Percentiles rank a stretch among this genome's conserved stretches.
These are phyloP conservation scores for Ascochyta lentis DNA, from an alignment of 2,329 filamentous ascomycete species.

Conservation along the genomic window DNA sequence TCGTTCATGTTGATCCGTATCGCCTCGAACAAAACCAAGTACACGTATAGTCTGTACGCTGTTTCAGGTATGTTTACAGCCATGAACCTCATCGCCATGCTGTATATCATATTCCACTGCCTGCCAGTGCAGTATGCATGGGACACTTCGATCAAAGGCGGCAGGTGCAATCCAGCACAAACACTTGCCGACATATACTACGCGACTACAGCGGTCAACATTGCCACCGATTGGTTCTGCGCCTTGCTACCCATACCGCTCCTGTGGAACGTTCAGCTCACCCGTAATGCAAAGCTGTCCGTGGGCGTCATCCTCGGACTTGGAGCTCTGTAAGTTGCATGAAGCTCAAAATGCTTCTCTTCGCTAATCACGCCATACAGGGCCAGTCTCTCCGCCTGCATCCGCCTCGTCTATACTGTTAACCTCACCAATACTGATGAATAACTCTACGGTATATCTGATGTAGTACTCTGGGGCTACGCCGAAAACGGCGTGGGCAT, in stretches of 20 bases:
- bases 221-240: slow-evolving; percentile 47
- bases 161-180: slow-evolving; percentile 33
- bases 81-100: slow-evolving; percentile 40
- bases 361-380: slow-evolving; percentile 14
- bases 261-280: slow-evolving; percentile 36
- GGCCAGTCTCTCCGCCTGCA: slow-evolving; percentile 39
- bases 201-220: slow-evolving; percentile 46
- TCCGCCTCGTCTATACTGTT: slow-evolving; percentile 47
- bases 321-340: slow-evolving; percentile 30
- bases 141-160: slow-evolving; percentile 33
- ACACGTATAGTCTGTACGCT: slow-evolving; percentile 35
- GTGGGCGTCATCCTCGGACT: slow-evolving; percentile 29
- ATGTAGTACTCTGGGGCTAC: slow-evolving; percentile 49
- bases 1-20: slow-evolving; percentile 47
- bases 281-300: slow-evolving; percentile 34
- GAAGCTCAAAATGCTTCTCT: no score
- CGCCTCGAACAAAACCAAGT: slow-evolving; percentile 36
- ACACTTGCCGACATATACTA: slow-evolving; percentile 45
- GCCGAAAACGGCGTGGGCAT: slow-evolving; percentile 47
- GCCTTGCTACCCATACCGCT: slow-evolving; percentile 39
- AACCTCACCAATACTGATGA: slow-evolving; percentile 41
- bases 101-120: slow-evolving; percentile 50
- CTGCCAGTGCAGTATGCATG: slow-evolving; percentile 37
- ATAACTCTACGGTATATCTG: slow-evolving; percentile 42
- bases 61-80: slow-evolving; percentile 40